Conservation (phyloP, 2,329 filamentous ascomycete genomes). For the Colletotrichum filicis region DNA sequence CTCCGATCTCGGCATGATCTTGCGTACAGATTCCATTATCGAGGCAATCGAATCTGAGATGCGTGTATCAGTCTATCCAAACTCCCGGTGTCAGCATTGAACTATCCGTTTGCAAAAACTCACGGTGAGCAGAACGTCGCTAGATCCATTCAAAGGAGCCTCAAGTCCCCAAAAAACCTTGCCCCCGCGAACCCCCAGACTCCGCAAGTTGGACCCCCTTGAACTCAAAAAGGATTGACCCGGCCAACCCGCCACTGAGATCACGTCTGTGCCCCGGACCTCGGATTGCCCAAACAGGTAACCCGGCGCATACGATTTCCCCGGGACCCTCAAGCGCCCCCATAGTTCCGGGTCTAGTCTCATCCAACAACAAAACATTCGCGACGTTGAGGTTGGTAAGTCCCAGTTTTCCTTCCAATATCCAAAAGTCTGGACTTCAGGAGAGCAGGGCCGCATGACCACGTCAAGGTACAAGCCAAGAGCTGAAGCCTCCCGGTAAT, state of each 20-base stretch:
- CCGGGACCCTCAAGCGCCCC: not conserved
- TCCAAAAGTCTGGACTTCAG: slow-evolving; percentile 4
- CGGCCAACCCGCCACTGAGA: not conserved
- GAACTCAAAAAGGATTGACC: slow-evolving; percentile 7
- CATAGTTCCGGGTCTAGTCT: slow-evolving; percentile 3
- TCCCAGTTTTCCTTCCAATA: not conserved
- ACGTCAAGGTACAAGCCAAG: not conserved
- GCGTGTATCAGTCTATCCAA: not conserved
- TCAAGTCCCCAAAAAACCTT: slow-evolving; percentile 7
- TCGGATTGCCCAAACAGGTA: slow-evolving; percentile 29
- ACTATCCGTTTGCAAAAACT: not conserved
- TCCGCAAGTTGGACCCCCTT: not conserved
- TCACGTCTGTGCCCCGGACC: not conserved
- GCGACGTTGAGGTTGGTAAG: slow-evolving; percentile 3
- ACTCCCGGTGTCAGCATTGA: not conserved
- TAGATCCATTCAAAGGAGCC: not conserved
- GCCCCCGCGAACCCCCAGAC: slow-evolving; percentile 18
- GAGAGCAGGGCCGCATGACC: not conserved
- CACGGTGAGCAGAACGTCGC: not conserved
- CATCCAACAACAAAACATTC: slow-evolving; percentile 8
- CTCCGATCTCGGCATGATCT: not conserved
- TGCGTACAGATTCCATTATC: not conserved
- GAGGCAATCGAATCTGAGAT: not conserved
- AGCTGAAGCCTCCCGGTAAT: not conserved
- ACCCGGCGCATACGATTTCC: slow-evolving; percentile 27